Conservation (phyloP, 306 rosid genomes). For the Crataegus laevigata region DNA sequence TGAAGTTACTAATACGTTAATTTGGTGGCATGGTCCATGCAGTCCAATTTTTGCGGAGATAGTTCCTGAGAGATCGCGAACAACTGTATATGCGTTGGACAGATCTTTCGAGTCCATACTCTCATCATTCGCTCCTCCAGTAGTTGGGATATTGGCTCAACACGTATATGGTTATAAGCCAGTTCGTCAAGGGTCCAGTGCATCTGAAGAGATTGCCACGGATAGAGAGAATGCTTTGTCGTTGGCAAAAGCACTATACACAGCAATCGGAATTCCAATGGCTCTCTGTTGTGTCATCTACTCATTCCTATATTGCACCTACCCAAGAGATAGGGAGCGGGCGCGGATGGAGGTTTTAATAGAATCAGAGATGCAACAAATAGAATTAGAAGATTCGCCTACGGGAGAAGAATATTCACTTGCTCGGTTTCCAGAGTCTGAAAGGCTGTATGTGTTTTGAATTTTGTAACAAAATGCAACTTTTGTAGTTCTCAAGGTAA, state of each 20-base stretch:
- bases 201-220: constrained; percentile 40
- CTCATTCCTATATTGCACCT: constrained; percentile 44
- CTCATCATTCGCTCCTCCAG: constrained; percentile 85
- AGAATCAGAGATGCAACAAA: constrained; percentile 43
- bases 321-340: constrained; percentile 49
- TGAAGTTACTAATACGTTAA: no score
- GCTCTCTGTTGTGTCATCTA: constrained; percentile 51
- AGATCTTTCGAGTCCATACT: constrained; percentile 75
- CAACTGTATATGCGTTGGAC: constrained; percentile 86
- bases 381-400: constrained; percentile 22
- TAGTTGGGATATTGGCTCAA: constrained; percentile 82
- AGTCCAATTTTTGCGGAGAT: constrained; percentile 98
- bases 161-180: constrained; percentile 79
- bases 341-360: constrained; percentile 46
- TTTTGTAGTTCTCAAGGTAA: no score
- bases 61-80: constrained; percentile 82
- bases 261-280: constrained; percentile 48
- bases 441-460: constrained; percentile 30
- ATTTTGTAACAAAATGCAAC: no score
- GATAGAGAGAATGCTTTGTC: constrained; percentile 46
- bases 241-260: constrained; percentile 45
- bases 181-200: constrained; percentile 36
- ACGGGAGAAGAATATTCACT: constrained; percentile 10
- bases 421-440: constrained; percentile 20
- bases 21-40: constrained; percentile 20